These are phyloP conservation scores for Basipetospora sp. DNA, from an alignment of 2,329 filamentous ascomycete genomes.

Conservation along the genomic window DNA sequence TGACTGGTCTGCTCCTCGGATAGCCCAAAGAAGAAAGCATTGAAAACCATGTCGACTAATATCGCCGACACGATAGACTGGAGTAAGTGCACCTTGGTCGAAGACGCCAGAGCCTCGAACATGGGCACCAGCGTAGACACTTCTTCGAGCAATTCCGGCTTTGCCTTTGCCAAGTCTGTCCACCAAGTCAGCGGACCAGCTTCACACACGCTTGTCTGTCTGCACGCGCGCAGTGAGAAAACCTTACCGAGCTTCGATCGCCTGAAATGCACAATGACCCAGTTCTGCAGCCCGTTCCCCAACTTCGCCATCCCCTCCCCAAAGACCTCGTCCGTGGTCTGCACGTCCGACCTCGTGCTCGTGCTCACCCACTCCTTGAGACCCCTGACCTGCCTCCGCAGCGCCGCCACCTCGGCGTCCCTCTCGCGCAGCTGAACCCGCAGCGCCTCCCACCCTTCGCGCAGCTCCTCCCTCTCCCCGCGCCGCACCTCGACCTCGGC, in stretches of 20 bases:
- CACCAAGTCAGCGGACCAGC: neutral
- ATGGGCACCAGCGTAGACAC: slow-evolving; percentile 38
- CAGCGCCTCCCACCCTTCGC: slow-evolving; percentile 33
- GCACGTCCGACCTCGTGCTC: slow-evolving; percentile 45
- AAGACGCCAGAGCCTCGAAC: slow-evolving; percentile 38
- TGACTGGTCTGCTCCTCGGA: slow-evolving; percentile 36
- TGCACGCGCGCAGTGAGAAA: no score
- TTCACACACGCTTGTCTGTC: neutral
- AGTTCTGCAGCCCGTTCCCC: slow-evolving; percentile 57
- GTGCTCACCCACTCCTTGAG: slow-evolving; percentile 60
- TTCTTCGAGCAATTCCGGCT: slow-evolving; percentile 26
- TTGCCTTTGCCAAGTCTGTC: slow-evolving; percentile 29
- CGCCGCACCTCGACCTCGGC: slow-evolving; percentile 33
- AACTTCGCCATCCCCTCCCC: slow-evolving; percentile 45
- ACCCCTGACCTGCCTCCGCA: slow-evolving; percentile 47
- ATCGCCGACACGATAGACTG: slow-evolving; percentile 47
- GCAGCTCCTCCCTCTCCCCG: slow-evolving; percentile 33
- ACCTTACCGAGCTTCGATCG: slow-evolving; percentile 41
- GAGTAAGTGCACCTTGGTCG: slow-evolving; percentile 45
- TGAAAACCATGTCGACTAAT: slow-evolving; percentile 47
- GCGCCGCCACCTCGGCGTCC: slow-evolving; percentile 41
- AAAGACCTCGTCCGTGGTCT: slow-evolving; percentile 52
- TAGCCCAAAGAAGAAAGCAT: slow-evolving; percentile 49
- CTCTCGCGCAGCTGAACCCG: slow-evolving; percentile 29
- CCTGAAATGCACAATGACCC: slow-evolving; percentile 56